Conservation (phyloP, 2,329 filamentous ascomycete genomes). For the Lachnellula cervina region DNA sequence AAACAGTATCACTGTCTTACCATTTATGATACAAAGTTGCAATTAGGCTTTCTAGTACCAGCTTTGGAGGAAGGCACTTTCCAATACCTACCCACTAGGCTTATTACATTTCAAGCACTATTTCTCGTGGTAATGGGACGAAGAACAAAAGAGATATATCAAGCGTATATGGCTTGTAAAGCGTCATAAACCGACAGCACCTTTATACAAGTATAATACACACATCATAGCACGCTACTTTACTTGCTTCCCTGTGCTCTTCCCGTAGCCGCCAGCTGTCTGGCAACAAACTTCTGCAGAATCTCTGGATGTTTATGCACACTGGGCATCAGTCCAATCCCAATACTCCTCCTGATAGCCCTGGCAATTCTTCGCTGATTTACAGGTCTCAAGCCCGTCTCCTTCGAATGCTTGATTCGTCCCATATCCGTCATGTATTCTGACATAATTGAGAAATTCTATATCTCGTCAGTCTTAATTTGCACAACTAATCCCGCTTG, state of each 20-base stretch:
- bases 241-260: not conserved
- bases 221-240: not conserved
- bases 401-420: conserved; percentile 69
- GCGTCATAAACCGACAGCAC: not conserved
- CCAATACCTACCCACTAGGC: not conserved
- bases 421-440: conserved; percentile 84
- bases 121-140: not conserved
- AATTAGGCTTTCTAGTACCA: not conserved
- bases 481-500: not conserved
- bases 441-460: conserved; percentile 91
- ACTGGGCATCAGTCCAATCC: conserved; percentile 86
- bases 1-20: too few relatives aligned
- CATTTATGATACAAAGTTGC: too few relatives aligned
- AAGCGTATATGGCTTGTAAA: not conserved
- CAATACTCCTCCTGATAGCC: conserved; percentile 82
- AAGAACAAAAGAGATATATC: not conserved
- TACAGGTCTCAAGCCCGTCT: conserved; percentile 76
- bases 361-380: conserved; percentile 94
- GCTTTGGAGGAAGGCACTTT: not conserved
- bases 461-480: conserved; percentile 1
- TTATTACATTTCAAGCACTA: not conserved
- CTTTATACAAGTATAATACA: conserved; percentile 6
- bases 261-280: not conserved
- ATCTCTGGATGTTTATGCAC: conserved; percentile 86
- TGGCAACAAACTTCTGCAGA: conserved; percentile 36